Percentiles rank a stretch among this genome's conserved stretches.
phyloP scores from a whole-genome alignment of 2,329 filamentous ascomycete genomes.

The Cladosporium sphaerospermum region DNA sequence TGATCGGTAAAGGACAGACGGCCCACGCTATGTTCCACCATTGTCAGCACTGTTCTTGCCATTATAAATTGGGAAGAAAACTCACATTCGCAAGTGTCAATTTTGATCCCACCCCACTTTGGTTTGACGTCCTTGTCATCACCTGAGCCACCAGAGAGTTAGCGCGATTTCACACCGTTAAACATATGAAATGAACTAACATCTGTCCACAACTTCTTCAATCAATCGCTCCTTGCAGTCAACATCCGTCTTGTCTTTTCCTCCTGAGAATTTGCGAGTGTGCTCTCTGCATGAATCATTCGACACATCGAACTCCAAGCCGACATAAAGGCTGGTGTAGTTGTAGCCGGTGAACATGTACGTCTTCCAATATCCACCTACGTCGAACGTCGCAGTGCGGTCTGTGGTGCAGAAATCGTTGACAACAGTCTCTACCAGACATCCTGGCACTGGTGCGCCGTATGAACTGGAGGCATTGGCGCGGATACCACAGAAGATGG shows the following conservation, averaged over 20 bases:
- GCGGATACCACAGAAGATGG: background rate
- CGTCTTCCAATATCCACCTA: background rate
- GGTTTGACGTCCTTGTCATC: no score
- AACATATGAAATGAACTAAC: background rate
- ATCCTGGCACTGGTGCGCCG: background rate
- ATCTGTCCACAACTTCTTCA: background rate
- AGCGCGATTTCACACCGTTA: no score
- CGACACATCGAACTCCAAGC: background rate
- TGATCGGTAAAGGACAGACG: no score
- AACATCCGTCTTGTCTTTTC: background rate
- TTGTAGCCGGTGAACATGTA: background rate
- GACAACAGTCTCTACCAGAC: background rate
- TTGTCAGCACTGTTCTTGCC: no score
- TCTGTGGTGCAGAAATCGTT: background rate
- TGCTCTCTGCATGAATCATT: background rate
- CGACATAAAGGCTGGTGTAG: background rate
- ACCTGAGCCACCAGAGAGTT: no score
- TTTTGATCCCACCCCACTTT: no score
- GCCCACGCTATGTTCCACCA: no score
- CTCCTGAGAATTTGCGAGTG: background rate
- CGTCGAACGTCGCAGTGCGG: background rate
- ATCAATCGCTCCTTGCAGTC: background rate
- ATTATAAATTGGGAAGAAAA: no score
- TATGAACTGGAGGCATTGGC: background rate
- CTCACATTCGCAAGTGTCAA: no score